Base-by-base conservation (phyloP, 306 rosid species). In the Abrus precatorius region DNA sequence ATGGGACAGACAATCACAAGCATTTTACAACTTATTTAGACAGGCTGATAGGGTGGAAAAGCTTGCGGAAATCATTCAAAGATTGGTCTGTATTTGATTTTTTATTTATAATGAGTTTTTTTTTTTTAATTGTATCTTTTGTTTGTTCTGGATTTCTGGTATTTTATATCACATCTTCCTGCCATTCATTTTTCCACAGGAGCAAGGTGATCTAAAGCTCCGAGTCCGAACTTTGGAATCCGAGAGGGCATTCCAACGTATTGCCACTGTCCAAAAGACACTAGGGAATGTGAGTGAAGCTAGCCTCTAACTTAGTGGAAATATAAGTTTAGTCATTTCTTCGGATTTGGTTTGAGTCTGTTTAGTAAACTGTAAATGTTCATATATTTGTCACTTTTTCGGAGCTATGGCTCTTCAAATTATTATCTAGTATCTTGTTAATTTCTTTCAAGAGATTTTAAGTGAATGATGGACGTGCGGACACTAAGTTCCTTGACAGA, bases 191-290 rank as follows among this genome's bases (percentile, higher is more conserved):
- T 69, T 80, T 66, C 74, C 53, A 67, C 84, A 96, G 99, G 99
- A 96, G 92, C 98, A 96, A 93, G 99, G 99, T 75, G 99, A 96
- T 83, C 88, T 96, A 57, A 96, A 96, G 84, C 97, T 96, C 61
- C 86, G 99, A 87, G 99, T 96, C 79, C 94, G 98, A 69, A 78
- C 99, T 55, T 84, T 96, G 90, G 99, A 96, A 85, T 93, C 99
- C 74, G 99, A 96, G 88, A 89, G 99, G 84, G 89, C 99, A 86
- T 93, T 96, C 86, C 97, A 96, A 82, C 97, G 99, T n/a, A 87
- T 96, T 60, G 98, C 98, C 14, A 56, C 92, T 65, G 92, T 93
- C 83, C 99, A 96, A 89, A 93, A 86, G 88, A 93, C 97, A 63
- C 78, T 93, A 64, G 96, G 94, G 75, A 92, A 85, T 96, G 99